A percentile compares a stretch with the other conserved stretches of the same genome.
Conservation (phyloP, 352 stramenopile species). For the Globisporangium solare region DNA sequence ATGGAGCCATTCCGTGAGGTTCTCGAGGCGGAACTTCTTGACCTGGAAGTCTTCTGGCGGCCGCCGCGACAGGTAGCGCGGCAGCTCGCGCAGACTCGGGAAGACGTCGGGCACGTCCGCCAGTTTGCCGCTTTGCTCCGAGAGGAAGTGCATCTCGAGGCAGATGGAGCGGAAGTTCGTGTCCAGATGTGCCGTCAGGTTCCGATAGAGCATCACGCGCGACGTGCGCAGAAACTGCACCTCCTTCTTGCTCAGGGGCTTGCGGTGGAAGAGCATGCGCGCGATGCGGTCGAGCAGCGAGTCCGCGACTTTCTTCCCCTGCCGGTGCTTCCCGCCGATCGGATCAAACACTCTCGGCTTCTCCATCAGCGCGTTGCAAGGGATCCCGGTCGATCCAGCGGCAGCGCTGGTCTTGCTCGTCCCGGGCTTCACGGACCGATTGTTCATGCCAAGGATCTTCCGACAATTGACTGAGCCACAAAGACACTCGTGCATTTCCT, state of each 20-base stretch:
- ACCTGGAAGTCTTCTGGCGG: neutral
- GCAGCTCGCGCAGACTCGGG: constrained; percentile 30
- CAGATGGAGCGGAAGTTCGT: constrained; percentile 47
- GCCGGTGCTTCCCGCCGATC: constrained; percentile 31
- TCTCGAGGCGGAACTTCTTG: constrained; percentile 18
- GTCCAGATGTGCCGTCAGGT: constrained; percentile 46
- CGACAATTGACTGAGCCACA: constrained; percentile 59
- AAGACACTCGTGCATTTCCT: constrained; percentile 74
- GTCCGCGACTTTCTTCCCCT: constrained; percentile 51
- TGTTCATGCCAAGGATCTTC: constrained; percentile 74
- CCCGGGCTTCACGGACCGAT: constrained; percentile 28
- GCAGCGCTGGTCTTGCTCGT: constrained; percentile 12
- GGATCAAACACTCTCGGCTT: constrained; percentile 36
- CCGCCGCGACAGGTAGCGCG: constrained; percentile 34
- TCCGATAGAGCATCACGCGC: constrained; percentile 58
- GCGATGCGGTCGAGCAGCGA: constrained; percentile 53
- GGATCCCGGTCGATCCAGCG: neutral
- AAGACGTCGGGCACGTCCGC: constrained; percentile 40
- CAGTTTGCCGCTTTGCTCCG: constrained; percentile 26
- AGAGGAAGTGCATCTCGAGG: constrained; percentile 59
- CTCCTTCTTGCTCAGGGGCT: constrained; percentile 45
- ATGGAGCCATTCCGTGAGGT: neutral
- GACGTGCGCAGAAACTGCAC: constrained; percentile 39
- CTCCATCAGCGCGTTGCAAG: neutral
- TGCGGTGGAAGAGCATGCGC: constrained; percentile 30